These are phyloP conservation scores for Yamadazyma conglobata DNA, from an alignment of 1,139 yeast species.

Conservation along the genomic window DNA sequence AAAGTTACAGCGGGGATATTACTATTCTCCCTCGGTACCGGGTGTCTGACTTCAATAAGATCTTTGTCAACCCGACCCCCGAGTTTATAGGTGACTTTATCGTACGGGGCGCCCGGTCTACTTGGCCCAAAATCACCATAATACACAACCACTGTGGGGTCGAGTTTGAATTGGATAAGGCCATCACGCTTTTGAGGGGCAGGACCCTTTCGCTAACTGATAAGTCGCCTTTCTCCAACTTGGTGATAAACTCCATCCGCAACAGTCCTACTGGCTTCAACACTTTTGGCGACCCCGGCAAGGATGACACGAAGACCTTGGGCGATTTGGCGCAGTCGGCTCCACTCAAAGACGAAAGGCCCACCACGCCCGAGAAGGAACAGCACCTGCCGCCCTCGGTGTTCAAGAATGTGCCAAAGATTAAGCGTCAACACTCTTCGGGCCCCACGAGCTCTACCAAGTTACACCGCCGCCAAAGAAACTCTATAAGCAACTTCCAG, in stretches of 20 bases:
- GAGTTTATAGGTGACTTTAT: conserved; percentile 69
- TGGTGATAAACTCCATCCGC: conserved; percentile 8
- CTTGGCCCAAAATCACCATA: conserved; percentile 88
- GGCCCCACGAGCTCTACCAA: conserved; percentile 9
- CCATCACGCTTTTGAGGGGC: conserved; percentile 66
- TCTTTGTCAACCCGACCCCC: conserved; percentile 77
- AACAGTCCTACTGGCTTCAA: conserved; percentile 7
- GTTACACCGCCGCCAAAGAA: conserved; percentile 19
- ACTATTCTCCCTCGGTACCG: conserved; percentile 80
- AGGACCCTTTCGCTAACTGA: conserved; percentile 48
- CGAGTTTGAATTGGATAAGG: conserved; percentile 81
- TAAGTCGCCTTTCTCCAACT: conserved; percentile 18
- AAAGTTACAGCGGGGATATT: conserved; percentile 88
- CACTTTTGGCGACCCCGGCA: too few species aligned
- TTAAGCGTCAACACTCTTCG: conserved; percentile 23
- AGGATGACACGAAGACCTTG: too few species aligned
- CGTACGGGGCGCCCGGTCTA: conserved; percentile 81
- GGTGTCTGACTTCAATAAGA: conserved; percentile 53
- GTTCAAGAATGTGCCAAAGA: conserved; percentile 12
- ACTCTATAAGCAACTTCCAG: conserved; percentile 24
- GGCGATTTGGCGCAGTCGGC: too few species aligned
- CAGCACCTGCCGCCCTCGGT: too few species aligned
- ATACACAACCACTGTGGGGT: conserved; percentile 86
- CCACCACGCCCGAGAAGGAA: too few species aligned
- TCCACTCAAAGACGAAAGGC: too few species aligned